Base-by-base conservation (phyloP, 2,329 filamentous ascomycete genomes). In the Rhytidhysteron rufulum region DNA sequence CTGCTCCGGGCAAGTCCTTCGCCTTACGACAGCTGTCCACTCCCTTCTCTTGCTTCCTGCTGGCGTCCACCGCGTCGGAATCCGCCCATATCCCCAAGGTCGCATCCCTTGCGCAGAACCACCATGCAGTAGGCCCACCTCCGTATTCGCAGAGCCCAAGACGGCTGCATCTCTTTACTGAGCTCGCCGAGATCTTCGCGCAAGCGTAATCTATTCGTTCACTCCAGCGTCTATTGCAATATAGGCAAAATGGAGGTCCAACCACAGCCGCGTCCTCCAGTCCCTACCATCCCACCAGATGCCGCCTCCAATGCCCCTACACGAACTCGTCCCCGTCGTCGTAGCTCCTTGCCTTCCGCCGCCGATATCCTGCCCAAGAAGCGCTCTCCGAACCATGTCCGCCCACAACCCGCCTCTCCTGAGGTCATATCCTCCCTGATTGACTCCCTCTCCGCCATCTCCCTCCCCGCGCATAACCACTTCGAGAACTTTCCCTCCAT, bases 401-500 rank as follows among this genome's bases (percentile, higher is more conserved):
- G 61, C 46, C 49, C 58, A 22, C 57, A 63, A 39, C 53, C 60
- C 20, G 57, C 78, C 11, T 80, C 79, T 35, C 83, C 85, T 42
- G 83, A 86, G 58, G 78, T 89, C 60, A 88, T 83, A 47, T 77
- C 77, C 13, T 78, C 75, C 34, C 70, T 83, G 44, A 80, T 83
- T 58, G 76, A 78, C 45, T 81, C 79, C 21, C 70, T 83, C 31
- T 77, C 78, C 15, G 69, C 72, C 48, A 77, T 80, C 44, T 77
- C 77, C 4, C 75, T 79, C 35, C 83, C 86, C 17, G 77, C 83
- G 40, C 80, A 77, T 60, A 74, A 78, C 44, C 82, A 86, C 59
- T 88, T 88, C 58, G 85, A 89, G 53, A 74, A 71, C 46, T 54
- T 66, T 33, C 59, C 60, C 27, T 37, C 47, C 33, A 49, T 53